Evolutionary conservation across 768 basidiomycete species (phyloP), one percentile per base, ranked within the genome.

Genomic region (Amanita thiersii): DNA sequence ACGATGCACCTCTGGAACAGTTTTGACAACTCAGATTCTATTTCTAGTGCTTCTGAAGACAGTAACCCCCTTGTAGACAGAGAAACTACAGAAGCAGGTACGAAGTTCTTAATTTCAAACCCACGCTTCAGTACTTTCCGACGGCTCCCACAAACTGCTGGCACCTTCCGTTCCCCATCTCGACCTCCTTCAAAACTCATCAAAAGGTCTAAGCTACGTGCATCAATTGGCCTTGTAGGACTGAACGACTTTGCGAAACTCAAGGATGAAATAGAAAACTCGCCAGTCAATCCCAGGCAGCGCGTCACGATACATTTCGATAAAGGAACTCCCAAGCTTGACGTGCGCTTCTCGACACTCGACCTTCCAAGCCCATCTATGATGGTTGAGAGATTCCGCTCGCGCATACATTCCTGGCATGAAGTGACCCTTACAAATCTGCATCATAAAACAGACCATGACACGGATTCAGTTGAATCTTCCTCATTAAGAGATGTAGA

Each of bases 81-180:
- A n/a, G n/a, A n/a, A n/a, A n/a, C n/a, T n/a, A n/a, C n/a, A n/a
- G n/a, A n/a, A n/a, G n/a, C n/a, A n/a, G n/a, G n/a, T n/a, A n/a
- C n/a, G n/a, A 63, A 56, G 12, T 52, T 62, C 20, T 53, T 77
- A 39, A 77, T 81, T 33, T 69, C 77, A 35, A 73, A 76, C 46
- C 76, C 76, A 31, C 69, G 71, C 19, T 50, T 65, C 40, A 75
- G 67, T 50, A 72, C 72, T 14, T 77, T 82, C 57, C 70, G 60
- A 15, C 70, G 70, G 48, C 51, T 80, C n/a, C 63, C 77, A 0
- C 75, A 69, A 11, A 60, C 60, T 7, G 66, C 65, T 11, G 56
- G 62, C 8, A 50, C 55, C 1, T 72, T 70, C 46, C 68, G 69
- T 46, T 47, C 59, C 9, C 48, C 50, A 11, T 59, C 61, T 21